Evolutionary conservation across 2,329 filamentous ascomycete species (phyloP), one percentile per base, ranked within the genome.

Genomic region (Knufia fluminis): DNA sequence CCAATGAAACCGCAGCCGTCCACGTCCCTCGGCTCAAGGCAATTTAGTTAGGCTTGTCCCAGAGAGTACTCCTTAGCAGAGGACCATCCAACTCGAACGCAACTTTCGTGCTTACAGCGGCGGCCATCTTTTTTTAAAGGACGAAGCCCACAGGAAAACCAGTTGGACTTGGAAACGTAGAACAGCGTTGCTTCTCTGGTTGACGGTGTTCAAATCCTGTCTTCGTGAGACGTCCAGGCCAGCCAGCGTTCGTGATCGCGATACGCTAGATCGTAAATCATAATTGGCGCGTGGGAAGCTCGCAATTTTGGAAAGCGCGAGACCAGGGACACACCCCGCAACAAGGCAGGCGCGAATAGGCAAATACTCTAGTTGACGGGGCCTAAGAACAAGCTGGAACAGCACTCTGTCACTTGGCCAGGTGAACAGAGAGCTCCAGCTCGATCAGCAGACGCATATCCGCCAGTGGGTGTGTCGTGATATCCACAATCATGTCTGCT

Each of bases 401-500:
- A 20, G 14, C 6, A 38, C 14, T 16, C 35, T 7, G 12, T 28
- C 20, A 9, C 41, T n/a, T 31, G 23, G 14, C 22, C 41, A 16
- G 22, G 22, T 44, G 42, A 45, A n/a, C 10, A n/a, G n/a, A n/a
- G 17, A 16, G 19, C 38, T 38, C 17, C 14, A 16, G 35, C 28
- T 46, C 44, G 44, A 48, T 48, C 45, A 48, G 45, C 45, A 48
- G 45, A 48, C 45, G 22, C 35, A 22, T 14, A 23, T 7, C 24
- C n/a, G 38, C 38, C 23, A 8, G 24, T 26, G 40, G 22, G 20
- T 19, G 40, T 43, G 22, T 48, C 33, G 35, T 28, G 33, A 48
- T 36, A 40, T 20, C 45, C 45, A 48, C 45, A 26, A n/a, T 20
- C 14, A 24, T n/a, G 22, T 41, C 9, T 23, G 19, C 38, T 38